Conservation (phyloP, 805 yeast species). For the Debaryomyces hansenii region DNA sequence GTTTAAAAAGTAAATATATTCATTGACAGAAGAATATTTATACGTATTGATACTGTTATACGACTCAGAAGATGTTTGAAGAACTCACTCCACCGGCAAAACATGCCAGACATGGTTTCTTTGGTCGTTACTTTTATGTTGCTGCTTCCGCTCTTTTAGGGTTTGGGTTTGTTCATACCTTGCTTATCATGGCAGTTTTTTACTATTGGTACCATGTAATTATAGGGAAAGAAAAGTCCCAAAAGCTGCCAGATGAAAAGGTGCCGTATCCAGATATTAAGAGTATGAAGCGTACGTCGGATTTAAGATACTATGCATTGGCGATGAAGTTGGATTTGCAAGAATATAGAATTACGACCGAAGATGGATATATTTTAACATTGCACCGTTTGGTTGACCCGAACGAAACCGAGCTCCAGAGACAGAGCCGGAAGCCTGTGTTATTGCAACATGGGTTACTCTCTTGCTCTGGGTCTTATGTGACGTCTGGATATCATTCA, state of each 20-base stretch:
- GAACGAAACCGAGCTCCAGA: slow-evolving; percentile 24
- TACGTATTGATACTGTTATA: too few relatives aligned
- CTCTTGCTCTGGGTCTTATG: slow-evolving; percentile 83
- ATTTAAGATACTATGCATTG: slow-evolving; percentile 66
- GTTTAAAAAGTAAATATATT: too few relatives aligned
- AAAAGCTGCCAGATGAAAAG: slow-evolving; percentile 23
- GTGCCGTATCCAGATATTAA: slow-evolving; percentile 36
- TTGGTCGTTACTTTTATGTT: slow-evolving; percentile 19
- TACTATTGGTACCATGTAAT: slow-evolving; percentile 29
- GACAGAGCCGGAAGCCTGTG: slow-evolving; percentile 55
- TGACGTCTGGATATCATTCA: slow-evolving; percentile 80
- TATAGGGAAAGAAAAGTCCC: slow-evolving; percentile 28
- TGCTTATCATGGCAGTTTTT: slow-evolving; percentile 27
- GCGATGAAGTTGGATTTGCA: slow-evolving; percentile 60
- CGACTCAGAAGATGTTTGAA: slow-evolving; percentile 13
- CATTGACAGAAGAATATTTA: too few relatives aligned
- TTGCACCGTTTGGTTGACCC: slow-evolving; percentile 65
- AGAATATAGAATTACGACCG: slow-evolving; percentile 62
- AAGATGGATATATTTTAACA: slow-evolving; percentile 76
- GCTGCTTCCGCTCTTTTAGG: slow-evolving; percentile 28
- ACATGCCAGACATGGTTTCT: slow-evolving; percentile 18
- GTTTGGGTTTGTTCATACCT: slow-evolving; percentile 22
- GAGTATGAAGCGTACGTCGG: slow-evolving; percentile 33
- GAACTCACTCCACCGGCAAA: slow-evolving; percentile 24
- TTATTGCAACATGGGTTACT: slow-evolving; percentile 82